These are phyloP conservation scores for Oxalis stricta DNA, from an alignment of 441 rosid species.

Conservation along the genomic window DNA sequence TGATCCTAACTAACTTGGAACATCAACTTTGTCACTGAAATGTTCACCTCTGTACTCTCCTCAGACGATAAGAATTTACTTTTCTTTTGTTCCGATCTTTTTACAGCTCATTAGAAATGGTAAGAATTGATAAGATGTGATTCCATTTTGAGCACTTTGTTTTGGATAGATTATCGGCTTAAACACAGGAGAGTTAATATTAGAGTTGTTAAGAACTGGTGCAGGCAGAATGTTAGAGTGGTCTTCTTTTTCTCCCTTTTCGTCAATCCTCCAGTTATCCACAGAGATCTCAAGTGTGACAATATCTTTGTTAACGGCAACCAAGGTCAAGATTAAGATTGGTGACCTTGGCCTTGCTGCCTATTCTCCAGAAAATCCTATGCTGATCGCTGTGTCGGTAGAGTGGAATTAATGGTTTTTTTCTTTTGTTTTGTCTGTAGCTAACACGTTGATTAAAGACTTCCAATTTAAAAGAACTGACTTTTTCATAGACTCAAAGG, in stretches of 20 bases:
- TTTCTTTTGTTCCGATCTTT: not conserved
- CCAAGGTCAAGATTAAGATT: constrained; percentile 71
- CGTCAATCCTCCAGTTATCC: constrained; percentile 53
- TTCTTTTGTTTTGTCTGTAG: not conserved
- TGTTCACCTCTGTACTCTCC: constrained; percentile 69
- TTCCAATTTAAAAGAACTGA: too few species aligned
- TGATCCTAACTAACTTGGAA: constrained; percentile 44
- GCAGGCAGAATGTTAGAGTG: constrained; percentile 54
- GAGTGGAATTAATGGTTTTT: not conserved
- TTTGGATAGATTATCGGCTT: constrained; percentile 41
- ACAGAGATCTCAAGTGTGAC: constrained; percentile 69
- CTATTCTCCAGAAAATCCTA: constrained; percentile 51
- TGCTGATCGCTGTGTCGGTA: constrained; percentile 63
- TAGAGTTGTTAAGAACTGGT: constrained; percentile 77
- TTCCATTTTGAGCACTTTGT: not conserved
- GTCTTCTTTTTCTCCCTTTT: constrained; percentile 54
- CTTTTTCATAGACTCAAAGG: not conserved
- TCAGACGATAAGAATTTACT: constrained; percentile 45
- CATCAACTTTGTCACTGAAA: constrained; percentile 68
- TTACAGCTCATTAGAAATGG: too few species aligned
- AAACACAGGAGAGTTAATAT: constrained; percentile 57
- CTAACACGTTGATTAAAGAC: not conserved
- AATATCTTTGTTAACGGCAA: constrained; percentile 69
- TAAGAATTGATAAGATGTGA: too few species aligned
- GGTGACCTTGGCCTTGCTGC: constrained; percentile 80